Evolutionary conservation across 441 rosid species (phyloP), one percentile per base, ranked within the genome.

Genomic region (Cnidoscolus chayamansa): DNA sequence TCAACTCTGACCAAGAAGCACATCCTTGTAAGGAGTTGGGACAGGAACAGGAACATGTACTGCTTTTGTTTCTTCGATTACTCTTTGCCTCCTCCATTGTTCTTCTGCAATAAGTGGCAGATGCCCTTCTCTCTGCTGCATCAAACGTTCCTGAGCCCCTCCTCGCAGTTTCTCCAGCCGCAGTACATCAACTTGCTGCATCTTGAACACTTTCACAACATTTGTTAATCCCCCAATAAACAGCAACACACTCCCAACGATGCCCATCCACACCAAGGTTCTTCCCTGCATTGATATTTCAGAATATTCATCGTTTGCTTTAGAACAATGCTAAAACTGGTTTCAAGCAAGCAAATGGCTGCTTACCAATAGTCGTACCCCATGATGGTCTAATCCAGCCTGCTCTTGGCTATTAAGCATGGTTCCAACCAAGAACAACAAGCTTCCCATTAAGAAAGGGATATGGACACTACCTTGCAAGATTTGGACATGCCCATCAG

Each of bases 401-500:
- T 84, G 91, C 64, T 91, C 84, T 2, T 45, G 77, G 79, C 45
- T 70, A 56, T 91, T 91, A 70, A 90, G 82, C 65, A 87, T 77
- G 13, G 88, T 80, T 4, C 89, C 92, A 17, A 89, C 90, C 63
- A 86, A 67, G 35, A 88, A 82, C 76, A 90, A 12, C 72, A 87
- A 61, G 65, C 96, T 87, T n/a, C 93, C 92, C 13, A 82, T 75
- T 55, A 92, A 70, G 74, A 92, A 90, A 0, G 97, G 97, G 61
- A 89, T 76, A 48, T 87, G 90, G 56, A 90, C 90, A 72, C 87
- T 76, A 48, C 85, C 82, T 63, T 87, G 96, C 81, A 89, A 56
- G 64, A 90, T 84, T 78, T 91, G 96, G 20, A 86, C 88, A 61
- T 88, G 94, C 5, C 88, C 95, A 68, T 90, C 92, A 1, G 94